phyloP scores from a whole-genome alignment of 2,329 filamentous ascomycete species.

The Talaromyces sp. region DNA sequence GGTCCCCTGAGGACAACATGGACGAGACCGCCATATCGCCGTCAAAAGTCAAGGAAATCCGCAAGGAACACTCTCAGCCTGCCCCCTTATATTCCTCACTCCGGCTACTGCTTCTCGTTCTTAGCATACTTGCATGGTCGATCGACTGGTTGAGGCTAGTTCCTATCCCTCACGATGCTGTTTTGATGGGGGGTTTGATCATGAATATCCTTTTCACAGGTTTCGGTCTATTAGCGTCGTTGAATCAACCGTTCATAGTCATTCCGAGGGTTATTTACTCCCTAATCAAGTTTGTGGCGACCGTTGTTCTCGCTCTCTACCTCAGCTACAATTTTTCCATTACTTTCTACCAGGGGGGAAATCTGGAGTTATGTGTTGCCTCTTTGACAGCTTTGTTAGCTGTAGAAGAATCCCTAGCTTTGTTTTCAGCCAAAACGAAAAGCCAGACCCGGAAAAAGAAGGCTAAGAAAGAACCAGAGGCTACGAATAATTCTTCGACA shows the following conservation, averaged over 20 bases:
- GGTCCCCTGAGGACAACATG: conserved; percentile 26
- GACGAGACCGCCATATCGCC: conserved; percentile 18
- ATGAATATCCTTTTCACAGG: conserved; percentile 11
- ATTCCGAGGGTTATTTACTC: conserved; percentile 4
- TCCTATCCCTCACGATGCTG: conserved; percentile 3
- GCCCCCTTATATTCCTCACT: neutral
- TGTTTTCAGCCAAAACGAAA: conserved; percentile 20
- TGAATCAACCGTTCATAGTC: conserved; percentile 4
- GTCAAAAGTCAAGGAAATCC: neutral
- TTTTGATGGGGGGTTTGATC: conserved; percentile 8
- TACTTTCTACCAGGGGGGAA: conserved; percentile 23
- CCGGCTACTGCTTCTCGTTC: conserved; percentile 2
- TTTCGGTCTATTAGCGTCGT: conserved; percentile 7
- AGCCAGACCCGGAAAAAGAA: neutral
- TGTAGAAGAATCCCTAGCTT: conserved; percentile 32
- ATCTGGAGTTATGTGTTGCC: conserved; percentile 38
- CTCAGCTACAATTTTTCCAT: conserved; percentile 11
- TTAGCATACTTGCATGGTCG: conserved; percentile 7
- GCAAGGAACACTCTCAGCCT: neutral
- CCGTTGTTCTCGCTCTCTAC: conserved; percentile 5
- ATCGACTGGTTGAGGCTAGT: conserved; percentile 6
- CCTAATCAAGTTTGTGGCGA: conserved; percentile 11
- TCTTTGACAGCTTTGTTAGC: conserved; percentile 36
- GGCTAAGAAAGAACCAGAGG: neutral
- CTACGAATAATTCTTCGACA: neutral